Conservation (phyloP, 805 yeast species). For the Kluyveromyces nonfermentans region DNA sequence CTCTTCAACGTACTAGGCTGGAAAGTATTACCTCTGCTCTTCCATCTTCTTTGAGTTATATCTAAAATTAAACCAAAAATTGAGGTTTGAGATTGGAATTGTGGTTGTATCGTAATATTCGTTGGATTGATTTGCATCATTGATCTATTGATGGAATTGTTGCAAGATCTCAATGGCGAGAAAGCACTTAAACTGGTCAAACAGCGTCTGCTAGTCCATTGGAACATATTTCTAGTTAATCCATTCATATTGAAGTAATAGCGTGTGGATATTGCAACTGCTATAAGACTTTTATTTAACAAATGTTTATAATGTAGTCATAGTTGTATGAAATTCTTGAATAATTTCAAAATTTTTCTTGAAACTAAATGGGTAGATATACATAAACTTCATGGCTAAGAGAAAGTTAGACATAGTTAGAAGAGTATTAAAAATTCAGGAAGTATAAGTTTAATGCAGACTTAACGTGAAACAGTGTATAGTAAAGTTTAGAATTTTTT, state of each 20-base stretch:
- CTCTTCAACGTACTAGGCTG: conserved; percentile 89
- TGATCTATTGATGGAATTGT: conserved; percentile 10
- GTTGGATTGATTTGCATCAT: conserved; percentile 15
- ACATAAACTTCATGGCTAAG: too few relatives aligned
- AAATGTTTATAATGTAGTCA: too few relatives aligned
- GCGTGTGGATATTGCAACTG: background rate
- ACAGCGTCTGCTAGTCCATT: conserved; percentile 10
- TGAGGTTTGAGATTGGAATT: conserved; percentile 3
- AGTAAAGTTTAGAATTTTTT: too few relatives aligned
- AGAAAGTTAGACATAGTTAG: too few relatives aligned
- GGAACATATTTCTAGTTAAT: conserved; percentile 8
- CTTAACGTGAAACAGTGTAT: too few relatives aligned
- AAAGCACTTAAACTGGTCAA: conserved; percentile 12
- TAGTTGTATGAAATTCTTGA: conserved; percentile 8
- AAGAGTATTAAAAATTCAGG: too few relatives aligned
- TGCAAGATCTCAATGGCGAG: conserved; percentile 12
- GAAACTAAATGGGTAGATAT: background rate
- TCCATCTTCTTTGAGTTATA: conserved; percentile 46
- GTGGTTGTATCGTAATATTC: conserved; percentile 10
- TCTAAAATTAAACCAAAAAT: conserved; percentile 9
- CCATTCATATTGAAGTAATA: conserved; percentile 9
- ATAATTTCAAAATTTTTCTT: background rate
- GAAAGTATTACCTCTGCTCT: conserved; percentile 87
- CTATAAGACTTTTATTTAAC: too few relatives aligned
- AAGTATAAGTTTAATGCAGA: too few relatives aligned